These are phyloP conservation scores for Colletotrichum chlorophyti DNA, from an alignment of 2,329 filamentous ascomycete genomes.

Conservation along the genomic window DNA sequence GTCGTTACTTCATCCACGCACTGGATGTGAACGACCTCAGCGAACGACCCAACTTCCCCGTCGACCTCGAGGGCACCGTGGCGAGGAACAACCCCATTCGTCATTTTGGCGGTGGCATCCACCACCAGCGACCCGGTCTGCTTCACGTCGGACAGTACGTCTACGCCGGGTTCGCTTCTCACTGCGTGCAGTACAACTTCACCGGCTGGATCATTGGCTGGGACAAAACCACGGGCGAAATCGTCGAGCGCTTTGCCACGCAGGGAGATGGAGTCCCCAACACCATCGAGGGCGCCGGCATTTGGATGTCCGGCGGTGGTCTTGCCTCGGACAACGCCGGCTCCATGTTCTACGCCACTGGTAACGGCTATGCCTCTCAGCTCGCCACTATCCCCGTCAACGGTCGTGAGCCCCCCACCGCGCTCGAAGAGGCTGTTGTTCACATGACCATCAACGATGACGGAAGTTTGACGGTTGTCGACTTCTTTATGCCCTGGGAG, in stretches of 20 bases:
- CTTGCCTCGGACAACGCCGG: constrained; percentile 46
- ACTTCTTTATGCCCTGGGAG: constrained; percentile 63
- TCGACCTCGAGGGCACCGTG: constrained; percentile 52
- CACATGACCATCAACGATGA: constrained; percentile 48
- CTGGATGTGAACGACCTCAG: constrained; percentile 45
- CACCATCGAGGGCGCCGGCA: constrained; percentile 47
- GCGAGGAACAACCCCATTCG: constrained; percentile 53
- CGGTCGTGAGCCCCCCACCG: constrained; percentile 45
- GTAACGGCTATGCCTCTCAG: constrained; percentile 50
- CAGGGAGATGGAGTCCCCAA: constrained; percentile 46
- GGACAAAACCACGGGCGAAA: constrained; percentile 47
- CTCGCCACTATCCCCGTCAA: constrained; percentile 44
- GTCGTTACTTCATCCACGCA: constrained; percentile 46
- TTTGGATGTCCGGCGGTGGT: constrained; percentile 50
- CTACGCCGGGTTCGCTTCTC: constrained; percentile 60
- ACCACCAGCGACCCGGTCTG: constrained; percentile 58
- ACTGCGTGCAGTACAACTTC: constrained; percentile 64
- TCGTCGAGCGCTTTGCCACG: constrained; percentile 48
- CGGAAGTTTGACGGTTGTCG: constrained; percentile 51
- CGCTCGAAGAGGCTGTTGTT: constrained; percentile 52
- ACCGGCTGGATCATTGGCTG: constrained; percentile 59
- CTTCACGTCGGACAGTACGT: constrained; percentile 52
- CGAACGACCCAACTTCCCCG: constrained; percentile 51
- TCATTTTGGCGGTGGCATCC: constrained; percentile 59
- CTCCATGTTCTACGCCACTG: constrained; percentile 46